Conservation (phyloP, 2,329 filamentous ascomycete genomes). For the Venturia aucupariae region DNA sequence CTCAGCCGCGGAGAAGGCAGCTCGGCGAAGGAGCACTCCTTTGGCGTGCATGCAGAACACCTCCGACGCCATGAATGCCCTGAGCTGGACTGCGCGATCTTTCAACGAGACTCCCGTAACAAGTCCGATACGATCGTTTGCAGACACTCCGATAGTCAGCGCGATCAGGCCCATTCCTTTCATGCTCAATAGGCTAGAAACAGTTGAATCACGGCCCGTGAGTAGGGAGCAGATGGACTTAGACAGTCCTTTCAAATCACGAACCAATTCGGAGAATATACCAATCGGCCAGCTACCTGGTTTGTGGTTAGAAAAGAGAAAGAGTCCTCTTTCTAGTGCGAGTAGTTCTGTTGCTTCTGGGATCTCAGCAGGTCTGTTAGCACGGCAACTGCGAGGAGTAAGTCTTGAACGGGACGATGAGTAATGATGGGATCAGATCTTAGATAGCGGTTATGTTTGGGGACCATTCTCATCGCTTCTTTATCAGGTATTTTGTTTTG, state of each 20-base stretch:
- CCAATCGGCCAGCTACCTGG: not conserved
- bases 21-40: conserved; percentile 25
- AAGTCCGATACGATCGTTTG: conserved; percentile 3
- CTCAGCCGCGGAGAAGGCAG: conserved; percentile 20
- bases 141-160: conserved; percentile 10
- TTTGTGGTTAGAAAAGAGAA: not conserved
- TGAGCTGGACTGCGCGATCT: conserved; percentile 19
- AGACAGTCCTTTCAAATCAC: conserved; percentile 16
- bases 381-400: conserved; percentile 7
- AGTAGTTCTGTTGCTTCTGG: not conserved
- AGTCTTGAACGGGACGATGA: conserved; percentile 10
- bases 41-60: conserved; percentile 25
- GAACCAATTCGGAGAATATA: not conserved
- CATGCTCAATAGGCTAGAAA: conserved; percentile 27
- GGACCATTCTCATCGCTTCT: not conserved
- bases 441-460: not conserved
- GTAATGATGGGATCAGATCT: not conserved
- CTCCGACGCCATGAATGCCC: conserved; percentile 17
- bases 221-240: conserved; percentile 23
- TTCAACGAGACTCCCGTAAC: conserved; percentile 19
- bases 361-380: conserved; percentile 6
- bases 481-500: not conserved
- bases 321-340: conserved; percentile 6
- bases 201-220: conserved; percentile 24
- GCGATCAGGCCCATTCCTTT: conserved; percentile 46